phyloP scores from a whole-genome alignment of 169 alveolate species.

The Cardiosporidium cionae region DNA sequence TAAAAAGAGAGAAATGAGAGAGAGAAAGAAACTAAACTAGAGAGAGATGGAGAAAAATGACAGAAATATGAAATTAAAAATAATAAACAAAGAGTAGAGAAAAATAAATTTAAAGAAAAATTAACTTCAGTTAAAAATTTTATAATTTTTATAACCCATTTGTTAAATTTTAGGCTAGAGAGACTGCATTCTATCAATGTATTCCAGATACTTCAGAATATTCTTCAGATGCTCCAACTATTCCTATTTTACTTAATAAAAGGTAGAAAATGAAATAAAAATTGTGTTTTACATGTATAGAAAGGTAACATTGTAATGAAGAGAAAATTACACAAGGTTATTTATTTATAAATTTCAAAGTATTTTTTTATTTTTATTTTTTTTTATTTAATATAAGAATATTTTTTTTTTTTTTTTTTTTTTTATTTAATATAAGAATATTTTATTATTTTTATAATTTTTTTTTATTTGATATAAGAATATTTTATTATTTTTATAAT shows the following conservation, averaged over 20 bases:
- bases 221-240: constrained; percentile 27
- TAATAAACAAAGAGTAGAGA: neutral
- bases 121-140: neutral
- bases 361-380: neutral
- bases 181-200: constrained; percentile 5
- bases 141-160: neutral
- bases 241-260: constrained; percentile 10
- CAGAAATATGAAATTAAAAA: neutral
- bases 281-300: too few relatives aligned
- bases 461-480: constrained; percentile 14
- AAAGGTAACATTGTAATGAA: too few relatives aligned
- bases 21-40: neutral
- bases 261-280: neutral
- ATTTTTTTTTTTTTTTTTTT: neutral
- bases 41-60: neutral
- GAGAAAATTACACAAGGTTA: neutral
- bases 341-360: neutral
- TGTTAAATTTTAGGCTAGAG: constrained; percentile 12
- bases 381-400: neutral
- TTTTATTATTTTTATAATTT: too few relatives aligned
- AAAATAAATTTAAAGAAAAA: neutral
- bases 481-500: constrained; percentile 16
- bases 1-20: neutral
- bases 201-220: constrained; percentile 30
- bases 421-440: too few relatives aligned